Conservation (phyloP, 345 rosid species). For the Aquilaria sinensis region DNA sequence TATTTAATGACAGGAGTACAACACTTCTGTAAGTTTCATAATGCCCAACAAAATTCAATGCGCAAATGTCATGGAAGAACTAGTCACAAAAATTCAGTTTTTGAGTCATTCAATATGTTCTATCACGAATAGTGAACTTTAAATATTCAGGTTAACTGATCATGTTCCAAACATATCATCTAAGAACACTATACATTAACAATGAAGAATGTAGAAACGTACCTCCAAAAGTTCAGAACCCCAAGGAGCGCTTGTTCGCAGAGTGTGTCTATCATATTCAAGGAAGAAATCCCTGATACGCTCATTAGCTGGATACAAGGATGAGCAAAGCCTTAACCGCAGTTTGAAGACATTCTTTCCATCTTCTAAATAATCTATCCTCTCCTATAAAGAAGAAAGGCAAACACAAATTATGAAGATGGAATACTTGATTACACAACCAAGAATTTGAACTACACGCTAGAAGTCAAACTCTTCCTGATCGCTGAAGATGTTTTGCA, state of each 20-base stretch:
- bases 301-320: constrained; percentile 85
- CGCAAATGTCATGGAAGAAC: too few relatives aligned
- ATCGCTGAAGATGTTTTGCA: too few relatives aligned
- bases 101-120: too few relatives aligned
- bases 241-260: constrained; percentile 96
- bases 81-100: too few relatives aligned
- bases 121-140: too few relatives aligned
- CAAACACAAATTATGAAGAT: constrained; percentile 1
- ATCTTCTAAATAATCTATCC: constrained; percentile 95
- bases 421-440: background rate
- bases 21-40: too few relatives aligned
- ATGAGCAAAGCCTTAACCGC: constrained; percentile 90
- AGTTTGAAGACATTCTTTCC: constrained; percentile 80
- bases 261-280: constrained; percentile 96
- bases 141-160: too few relatives aligned
- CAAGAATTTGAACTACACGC: background rate
- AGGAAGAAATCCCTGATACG: constrained; percentile 96
- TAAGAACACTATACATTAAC: background rate
- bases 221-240: constrained; percentile 99
- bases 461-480: too few relatives aligned
- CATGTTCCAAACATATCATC: too few relatives aligned
- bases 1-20: too few relatives aligned
- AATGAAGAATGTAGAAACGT: constrained; percentile 16
- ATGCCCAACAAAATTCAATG: too few relatives aligned
- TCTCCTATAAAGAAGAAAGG: constrained; percentile 50